Evolutionary conservation across 2,329 filamentous ascomycete species (phyloP).

Genomic region (Verticillium albo-atrum): DNA sequence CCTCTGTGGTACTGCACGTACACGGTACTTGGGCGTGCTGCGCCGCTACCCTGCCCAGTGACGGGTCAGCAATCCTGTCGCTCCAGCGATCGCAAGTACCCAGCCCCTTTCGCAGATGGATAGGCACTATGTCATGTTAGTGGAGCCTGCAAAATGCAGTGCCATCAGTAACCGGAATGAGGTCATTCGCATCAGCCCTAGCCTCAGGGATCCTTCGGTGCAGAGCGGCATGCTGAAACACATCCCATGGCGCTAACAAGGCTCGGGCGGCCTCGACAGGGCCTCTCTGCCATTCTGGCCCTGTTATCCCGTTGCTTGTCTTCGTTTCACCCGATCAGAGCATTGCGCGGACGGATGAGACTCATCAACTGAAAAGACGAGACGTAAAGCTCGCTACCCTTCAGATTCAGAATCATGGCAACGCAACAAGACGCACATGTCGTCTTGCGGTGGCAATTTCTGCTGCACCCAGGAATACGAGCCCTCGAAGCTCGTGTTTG

Average conservation of each 20-base stretch:
- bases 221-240: slow-evolving; percentile 9
- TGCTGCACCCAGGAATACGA: neutral
- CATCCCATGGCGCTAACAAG: slow-evolving; percentile 1
- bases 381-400: neutral
- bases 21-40: neutral
- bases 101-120: neutral
- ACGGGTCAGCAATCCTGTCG: neutral
- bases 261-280: neutral
- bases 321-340: neutral
- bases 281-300: neutral
- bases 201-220: neutral
- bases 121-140: neutral
- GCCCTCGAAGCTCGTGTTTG: neutral
- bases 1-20: neutral
- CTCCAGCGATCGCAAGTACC: neutral
- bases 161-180: neutral
- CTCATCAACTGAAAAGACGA: neutral
- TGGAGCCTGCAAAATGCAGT: neutral
- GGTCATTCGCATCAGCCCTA: neutral
- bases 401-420: neutral
- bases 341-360: neutral
- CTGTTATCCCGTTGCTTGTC: neutral
- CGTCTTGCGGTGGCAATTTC: neutral
- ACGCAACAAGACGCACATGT: neutral
- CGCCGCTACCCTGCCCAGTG: neutral